Conservation (phyloP, 2,329 filamentous ascomycete genomes). For the Trichoderma lentiforme region DNA sequence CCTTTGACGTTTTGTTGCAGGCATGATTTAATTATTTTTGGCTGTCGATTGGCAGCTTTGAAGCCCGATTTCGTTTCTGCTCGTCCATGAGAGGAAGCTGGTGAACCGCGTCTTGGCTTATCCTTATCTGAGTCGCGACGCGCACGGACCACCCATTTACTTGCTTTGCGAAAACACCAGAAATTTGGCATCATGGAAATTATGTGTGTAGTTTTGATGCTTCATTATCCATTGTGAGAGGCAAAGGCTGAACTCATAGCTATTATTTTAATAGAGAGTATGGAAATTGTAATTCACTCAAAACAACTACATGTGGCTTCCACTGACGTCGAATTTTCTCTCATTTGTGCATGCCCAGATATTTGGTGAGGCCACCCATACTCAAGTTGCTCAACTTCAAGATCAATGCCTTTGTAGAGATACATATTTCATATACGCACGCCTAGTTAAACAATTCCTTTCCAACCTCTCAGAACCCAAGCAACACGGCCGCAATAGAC, state of each 20-base stretch:
- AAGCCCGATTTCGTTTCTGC: not conserved
- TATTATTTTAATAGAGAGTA: too few species aligned
- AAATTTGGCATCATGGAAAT: not conserved
- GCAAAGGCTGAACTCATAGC: not conserved
- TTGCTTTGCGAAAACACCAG: not conserved
- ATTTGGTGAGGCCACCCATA: not conserved
- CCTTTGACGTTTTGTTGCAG: conserved; percentile 11
- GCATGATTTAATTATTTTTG: not conserved
- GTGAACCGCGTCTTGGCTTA: conserved; percentile 7
- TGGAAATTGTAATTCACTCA: not conserved
- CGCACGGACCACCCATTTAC: conserved; percentile 8
- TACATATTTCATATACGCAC: not conserved
- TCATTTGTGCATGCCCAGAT: not conserved
- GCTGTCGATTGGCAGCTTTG: not conserved
- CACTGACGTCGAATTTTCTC: not conserved
- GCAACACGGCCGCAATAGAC: conserved; percentile 3
- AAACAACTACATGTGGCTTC: not conserved
- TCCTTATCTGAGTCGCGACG: not conserved
- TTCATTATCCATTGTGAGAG: not conserved
- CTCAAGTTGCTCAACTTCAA: not conserved
- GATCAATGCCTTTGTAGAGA: not conserved
- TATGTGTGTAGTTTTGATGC: not conserved
- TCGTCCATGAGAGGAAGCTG: not conserved
- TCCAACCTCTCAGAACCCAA: not conserved
- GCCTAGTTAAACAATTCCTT: not conserved